Base-by-base conservation (phyloP, 495 filamentous ascomycete genomes). In the Xylaria intraflava region DNA sequence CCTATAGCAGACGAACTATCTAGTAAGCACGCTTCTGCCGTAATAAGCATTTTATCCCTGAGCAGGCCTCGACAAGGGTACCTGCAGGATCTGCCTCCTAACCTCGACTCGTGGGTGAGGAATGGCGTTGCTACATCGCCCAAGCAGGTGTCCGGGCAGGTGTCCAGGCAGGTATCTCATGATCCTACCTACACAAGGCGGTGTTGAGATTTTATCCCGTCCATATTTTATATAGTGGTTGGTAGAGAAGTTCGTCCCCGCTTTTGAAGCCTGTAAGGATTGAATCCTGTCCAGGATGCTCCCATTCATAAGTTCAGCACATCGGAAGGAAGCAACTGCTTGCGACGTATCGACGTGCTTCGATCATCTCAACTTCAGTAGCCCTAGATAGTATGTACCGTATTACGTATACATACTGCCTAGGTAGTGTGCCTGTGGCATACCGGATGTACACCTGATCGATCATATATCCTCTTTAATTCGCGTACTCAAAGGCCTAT, bases 1-100 rank as follows among this genome's bases (percentile, higher is more conserved):
- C 40, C 20, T 12, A 16, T 11, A 20, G 17, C 22, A 23, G 24
- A 29, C 26, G 23, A 19, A 38, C 35, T 16, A 35, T 12, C 7
- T 35, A 35, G 50, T 53, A 53, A 45, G 31, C 31, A 31, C 27
- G 9, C 17, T 23, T 31, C 45, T n/a, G 12, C 17, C 29, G n/a
- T 46, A 42, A 45, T 53, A 53, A 53, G 51, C 51, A 46, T 46
- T 40, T 29, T 24, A 53, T 53, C 51, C 51, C 51, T 53, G 43
- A 6, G 19, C 35, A 17, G 14, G 17, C 1, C 19, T 27, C 20
- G 26, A 46, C 6, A 5, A 26, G 29, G 52, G 44, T 49, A 55
- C 52, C 52, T 49, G 52, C 52, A 55, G 44, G 35, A 49, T 42
- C 43, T n/a, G n/a, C n/a, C n/a, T 54, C 22, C n/a, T 24, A 47